Evolutionary conservation across 106 monocot genomes (phyloP), one percentile per base, ranked within the genome.

Genomic region (Vanilla planifolia): DNA sequence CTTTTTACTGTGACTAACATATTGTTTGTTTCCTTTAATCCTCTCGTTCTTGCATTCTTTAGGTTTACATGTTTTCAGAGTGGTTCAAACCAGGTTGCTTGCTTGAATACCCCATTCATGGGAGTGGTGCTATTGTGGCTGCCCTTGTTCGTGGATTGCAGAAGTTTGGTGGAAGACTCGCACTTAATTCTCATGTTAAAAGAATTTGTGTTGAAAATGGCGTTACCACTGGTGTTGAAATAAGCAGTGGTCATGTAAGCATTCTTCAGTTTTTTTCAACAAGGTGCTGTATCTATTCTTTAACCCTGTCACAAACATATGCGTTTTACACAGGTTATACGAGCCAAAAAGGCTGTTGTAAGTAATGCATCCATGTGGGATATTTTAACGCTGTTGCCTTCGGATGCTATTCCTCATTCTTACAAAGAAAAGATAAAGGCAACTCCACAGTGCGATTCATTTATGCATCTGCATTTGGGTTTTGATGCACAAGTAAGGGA

Each of bases 321-420:
- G 26, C 26, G 25, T 21, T 62, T 17, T 1, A 27, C 75, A 71
- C 83, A 95, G 94, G 68, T 83, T 78, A 60, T 95, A 10, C 83
- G 80, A 20, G 94, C 94, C 33, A 83, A 64, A 65, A 94, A 86
- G 61, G 94, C 94, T 53, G 86, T 95, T 23, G 94, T 95, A 37
- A 95, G 94, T 69, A 95, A 95, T 83, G 89, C 94, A 52, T 95
- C 94, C 44, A 89, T 95, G 94, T 89, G 89, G 86, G 83, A 95
- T 55, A 95, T 89, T 25, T 63, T 95, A 64, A 79, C 80, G 68
- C 51, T 95, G 45, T 65, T 95, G 34, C 86, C 94, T 17, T 15
- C 14, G 15, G 75, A 86, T 55, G 67, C 25, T 14, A 30, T 89
- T 7, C 83, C 89, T 16, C 66, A 64, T 61, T 67, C 71, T 36